Evolutionary conservation across 805 yeast species (phyloP).

Genomic region (Starmerella davenportii): DNA sequence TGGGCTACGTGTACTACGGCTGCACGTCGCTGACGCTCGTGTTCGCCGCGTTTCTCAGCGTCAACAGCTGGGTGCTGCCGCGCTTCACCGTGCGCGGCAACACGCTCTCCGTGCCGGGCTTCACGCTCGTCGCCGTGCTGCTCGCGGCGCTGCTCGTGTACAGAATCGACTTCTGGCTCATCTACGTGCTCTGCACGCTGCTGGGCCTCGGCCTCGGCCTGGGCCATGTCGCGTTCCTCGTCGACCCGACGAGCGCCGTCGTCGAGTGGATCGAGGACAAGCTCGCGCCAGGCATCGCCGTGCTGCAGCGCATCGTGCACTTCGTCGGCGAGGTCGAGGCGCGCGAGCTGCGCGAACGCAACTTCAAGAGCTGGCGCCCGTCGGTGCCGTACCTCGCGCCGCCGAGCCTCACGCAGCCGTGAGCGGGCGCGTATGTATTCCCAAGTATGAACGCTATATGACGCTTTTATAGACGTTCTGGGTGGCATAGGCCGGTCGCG

Average conservation of each 20-base stretch:
- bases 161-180: background rate
- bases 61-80: slow-evolving; percentile 23
- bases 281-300: slow-evolving; percentile 31
- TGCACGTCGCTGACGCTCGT: slow-evolving; percentile 18
- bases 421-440: too few relatives aligned
- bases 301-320: slow-evolving; percentile 36
- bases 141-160: background rate
- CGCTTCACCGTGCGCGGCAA: slow-evolving; percentile 27
- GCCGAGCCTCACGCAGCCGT: background rate
- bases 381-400: background rate
- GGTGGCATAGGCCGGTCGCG: too few relatives aligned
- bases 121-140: slow-evolving; percentile 2
- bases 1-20: slow-evolving; percentile 9
- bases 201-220: slow-evolving; percentile 43
- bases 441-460: too few relatives aligned
- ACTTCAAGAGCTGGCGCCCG: background rate
- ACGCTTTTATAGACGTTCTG: too few relatives aligned
- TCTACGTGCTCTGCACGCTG: slow-evolving; percentile 32
- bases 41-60: slow-evolving; percentile 13
- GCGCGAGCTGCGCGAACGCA: slow-evolving; percentile 25
- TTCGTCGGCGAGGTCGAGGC: slow-evolving; percentile 49
- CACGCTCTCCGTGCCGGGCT: slow-evolving; percentile 8
- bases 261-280: slow-evolving; percentile 48
- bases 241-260: slow-evolving; percentile 39
- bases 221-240: slow-evolving; percentile 38